Evolutionary conservation across 2,329 filamentous ascomycete species (phyloP).

Genomic region (Pseudogymnoascus sp.): DNA sequence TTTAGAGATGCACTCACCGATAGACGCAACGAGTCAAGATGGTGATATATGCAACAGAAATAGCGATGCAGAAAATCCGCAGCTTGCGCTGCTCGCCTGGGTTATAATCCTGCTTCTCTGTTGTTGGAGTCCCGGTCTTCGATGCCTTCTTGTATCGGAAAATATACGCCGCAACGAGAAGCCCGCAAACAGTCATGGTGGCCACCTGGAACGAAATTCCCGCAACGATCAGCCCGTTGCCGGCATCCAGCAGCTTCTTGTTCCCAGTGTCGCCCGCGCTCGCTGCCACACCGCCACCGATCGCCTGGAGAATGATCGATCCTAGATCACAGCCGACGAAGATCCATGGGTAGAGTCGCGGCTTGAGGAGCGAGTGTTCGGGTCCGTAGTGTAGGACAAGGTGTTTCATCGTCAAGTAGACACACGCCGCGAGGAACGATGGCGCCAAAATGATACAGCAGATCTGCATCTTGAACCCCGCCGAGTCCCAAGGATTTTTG

Average conservation of each 20-base stretch:
- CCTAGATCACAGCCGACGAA: constrained; percentile 51
- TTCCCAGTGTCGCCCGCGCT: background rate
- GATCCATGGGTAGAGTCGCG: constrained; percentile 45
- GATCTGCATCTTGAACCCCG: constrained; percentile 51
- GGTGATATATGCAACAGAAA: constrained; percentile 12
- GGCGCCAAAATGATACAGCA: constrained; percentile 33
- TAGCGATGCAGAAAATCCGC: constrained; percentile 15
- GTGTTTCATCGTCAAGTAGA: constrained; percentile 58
- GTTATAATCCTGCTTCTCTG: background rate
- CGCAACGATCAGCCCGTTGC: constrained; percentile 32
- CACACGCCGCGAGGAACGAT: constrained; percentile 51
- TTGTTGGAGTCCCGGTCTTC: background rate
- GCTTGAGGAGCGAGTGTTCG: constrained; percentile 41
- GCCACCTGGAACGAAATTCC: constrained; percentile 33
- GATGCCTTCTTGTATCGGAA: background rate
- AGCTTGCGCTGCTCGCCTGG: constrained; percentile 7
- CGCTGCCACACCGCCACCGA: constrained; percentile 46
- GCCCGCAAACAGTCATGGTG: constrained; percentile 27
- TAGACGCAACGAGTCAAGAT: constrained; percentile 22
- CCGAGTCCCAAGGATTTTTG: constrained; percentile 45
- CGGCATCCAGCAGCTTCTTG: constrained; percentile 9
- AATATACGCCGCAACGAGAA: constrained; percentile 13
- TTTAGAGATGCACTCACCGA: constrained; percentile 8
- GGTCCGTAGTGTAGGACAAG: constrained; percentile 42
- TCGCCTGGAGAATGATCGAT: constrained; percentile 50